These are phyloP conservation scores for Tuctoria greenei DNA, from an alignment of 176 grass and related monocot genomes.

Conservation along the genomic window DNA sequence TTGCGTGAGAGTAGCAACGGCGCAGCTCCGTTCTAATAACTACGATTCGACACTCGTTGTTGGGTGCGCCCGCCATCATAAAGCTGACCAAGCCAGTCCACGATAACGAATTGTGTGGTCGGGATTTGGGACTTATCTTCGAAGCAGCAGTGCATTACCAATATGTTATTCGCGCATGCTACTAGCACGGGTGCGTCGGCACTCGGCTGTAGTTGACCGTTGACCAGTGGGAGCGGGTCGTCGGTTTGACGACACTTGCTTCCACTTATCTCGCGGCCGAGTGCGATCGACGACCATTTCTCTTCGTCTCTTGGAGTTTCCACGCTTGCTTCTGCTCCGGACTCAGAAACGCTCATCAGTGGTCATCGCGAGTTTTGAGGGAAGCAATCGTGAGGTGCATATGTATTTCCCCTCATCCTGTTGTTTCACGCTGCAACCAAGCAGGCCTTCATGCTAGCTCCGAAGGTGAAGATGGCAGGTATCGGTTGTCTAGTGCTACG, in stretches of 20 bases:
- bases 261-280: background rate
- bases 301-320: background rate
- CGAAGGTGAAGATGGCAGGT: background rate
- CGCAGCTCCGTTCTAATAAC: constrained; percentile 7
- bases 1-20: background rate
- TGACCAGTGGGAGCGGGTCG: constrained; percentile 14
- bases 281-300: constrained; percentile 5
- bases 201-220: constrained; percentile 33
- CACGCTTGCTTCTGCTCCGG: background rate
- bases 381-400: background rate
- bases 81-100: constrained; percentile 30
- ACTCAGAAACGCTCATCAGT: background rate
- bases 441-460: background rate
- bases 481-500: background rate
- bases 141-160: background rate
- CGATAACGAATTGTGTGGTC: constrained; percentile 17
- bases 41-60: background rate
- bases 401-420: background rate
- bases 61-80: constrained; percentile 20
- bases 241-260: background rate
- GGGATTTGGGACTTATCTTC: constrained; percentile 6
- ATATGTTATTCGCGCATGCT: constrained; percentile 15
- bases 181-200: background rate
- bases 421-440: background rate
- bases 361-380: background rate